These are phyloP conservation scores for Arthrobotrys sinensis DNA, from an alignment of 2,329 filamentous ascomycete genomes.

Conservation along the genomic window DNA sequence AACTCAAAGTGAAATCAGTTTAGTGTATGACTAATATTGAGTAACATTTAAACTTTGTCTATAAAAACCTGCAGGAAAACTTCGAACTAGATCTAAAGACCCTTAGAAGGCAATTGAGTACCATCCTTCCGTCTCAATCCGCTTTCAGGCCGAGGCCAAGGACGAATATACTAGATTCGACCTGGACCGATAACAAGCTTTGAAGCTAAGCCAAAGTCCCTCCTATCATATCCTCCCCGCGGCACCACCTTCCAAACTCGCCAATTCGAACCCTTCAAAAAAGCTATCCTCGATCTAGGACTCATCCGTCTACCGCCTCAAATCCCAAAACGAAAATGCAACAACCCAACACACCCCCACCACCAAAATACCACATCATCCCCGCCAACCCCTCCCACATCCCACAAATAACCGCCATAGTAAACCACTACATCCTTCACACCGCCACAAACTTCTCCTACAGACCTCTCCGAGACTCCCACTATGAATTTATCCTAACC, in stretches of 20 bases:
- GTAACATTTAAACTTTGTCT: background rate
- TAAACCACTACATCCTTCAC: constrained; percentile 41
- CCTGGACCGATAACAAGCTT: constrained; percentile 11
- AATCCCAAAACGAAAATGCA: constrained; percentile 34
- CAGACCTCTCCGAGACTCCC: constrained; percentile 6
- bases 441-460: constrained; percentile 26
- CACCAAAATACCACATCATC: constrained; percentile 12
- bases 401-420: constrained; percentile 39
- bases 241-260: constrained; percentile 3
- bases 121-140: background rate
- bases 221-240: background rate
- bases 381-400: constrained; percentile 13
- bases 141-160: background rate
- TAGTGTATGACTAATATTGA: constrained; percentile 4
- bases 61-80: constrained; percentile 5
- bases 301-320: background rate
- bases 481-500: constrained; percentile 4
- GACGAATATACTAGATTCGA: constrained; percentile 1
- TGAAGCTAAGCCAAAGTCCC: background rate
- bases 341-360: constrained; percentile 33
- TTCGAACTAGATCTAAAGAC: background rate
- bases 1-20: background rate
- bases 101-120: background rate
- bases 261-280: background rate
- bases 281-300: background rate